Percentiles rank a stretch among this genome's conserved stretches.
phyloP scores from a whole-genome alignment of 352 stramenopile species.

The Phytophthora pinifolia region DNA sequence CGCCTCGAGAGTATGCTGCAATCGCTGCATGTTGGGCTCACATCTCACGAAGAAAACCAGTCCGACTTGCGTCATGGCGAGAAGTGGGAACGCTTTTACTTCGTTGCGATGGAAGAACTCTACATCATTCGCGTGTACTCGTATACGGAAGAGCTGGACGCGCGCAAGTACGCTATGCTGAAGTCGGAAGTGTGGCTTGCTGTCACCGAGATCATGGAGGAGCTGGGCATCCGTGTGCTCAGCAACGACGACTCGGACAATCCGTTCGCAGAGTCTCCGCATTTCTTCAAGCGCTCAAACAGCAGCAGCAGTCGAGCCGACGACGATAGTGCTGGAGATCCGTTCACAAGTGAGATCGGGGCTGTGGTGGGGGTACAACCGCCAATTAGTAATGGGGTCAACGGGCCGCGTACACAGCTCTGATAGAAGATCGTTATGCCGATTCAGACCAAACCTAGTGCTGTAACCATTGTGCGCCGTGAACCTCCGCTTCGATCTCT shows the following conservation, averaged over 20 bases:
- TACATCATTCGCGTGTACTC: constrained; percentile 85
- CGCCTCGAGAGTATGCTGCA: constrained; percentile 82
- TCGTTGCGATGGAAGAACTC: constrained; percentile 87
- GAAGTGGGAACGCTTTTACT: constrained; percentile 84
- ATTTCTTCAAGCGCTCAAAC: constrained; percentile 28
- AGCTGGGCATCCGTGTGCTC: constrained; percentile 64
- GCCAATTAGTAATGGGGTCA: constrained; percentile 17
- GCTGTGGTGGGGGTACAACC: constrained; percentile 44
- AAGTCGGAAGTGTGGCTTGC: constrained; percentile 89
- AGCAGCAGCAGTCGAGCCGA: constrained; percentile 22
- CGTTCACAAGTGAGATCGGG: constrained; percentile 64
- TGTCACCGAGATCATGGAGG: constrained; percentile 89
- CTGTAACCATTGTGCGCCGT: constrained; percentile 34
- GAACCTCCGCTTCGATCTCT: constrained; percentile 42
- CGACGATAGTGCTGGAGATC: constrained; percentile 34
- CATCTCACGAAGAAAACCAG: constrained; percentile 85
- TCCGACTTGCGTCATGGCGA: constrained; percentile 77
- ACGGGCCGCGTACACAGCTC: constrained; percentile 46
- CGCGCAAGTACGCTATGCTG: constrained; percentile 88
- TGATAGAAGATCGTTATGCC: constrained; percentile 18
- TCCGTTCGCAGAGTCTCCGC: constrained; percentile 40
- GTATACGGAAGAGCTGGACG: constrained; percentile 85
- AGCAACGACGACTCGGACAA: constrained; percentile 38
- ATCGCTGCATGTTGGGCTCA: constrained; percentile 82
- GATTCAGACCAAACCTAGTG: constrained; percentile 15